Evolutionary conservation across 2,329 filamentous ascomycete genomes (phyloP).

Genomic region (Lasiodiplodia sp.): DNA sequence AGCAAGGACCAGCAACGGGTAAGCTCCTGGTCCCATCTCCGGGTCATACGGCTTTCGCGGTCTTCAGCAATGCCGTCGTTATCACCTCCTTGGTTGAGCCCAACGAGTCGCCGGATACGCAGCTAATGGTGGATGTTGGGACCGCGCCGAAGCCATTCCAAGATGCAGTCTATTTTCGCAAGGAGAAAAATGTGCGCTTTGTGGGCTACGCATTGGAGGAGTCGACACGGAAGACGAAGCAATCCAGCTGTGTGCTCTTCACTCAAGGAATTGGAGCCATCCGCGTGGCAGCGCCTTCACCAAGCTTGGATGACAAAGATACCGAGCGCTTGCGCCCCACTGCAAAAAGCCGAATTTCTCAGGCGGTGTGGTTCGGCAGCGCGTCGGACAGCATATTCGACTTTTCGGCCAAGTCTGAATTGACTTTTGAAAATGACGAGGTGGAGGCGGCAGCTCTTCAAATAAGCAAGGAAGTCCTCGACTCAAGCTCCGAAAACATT

Average conservation of each 20-base stretch:
- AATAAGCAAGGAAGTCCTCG: slow-evolving; percentile 82
- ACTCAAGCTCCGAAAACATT: slow-evolving; percentile 68
- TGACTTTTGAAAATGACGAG: slow-evolving; percentile 73
- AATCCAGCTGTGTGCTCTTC: slow-evolving; percentile 59
- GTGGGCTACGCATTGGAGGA: slow-evolving; percentile 59
- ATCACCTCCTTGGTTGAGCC: slow-evolving; percentile 74
- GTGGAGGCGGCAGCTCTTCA: slow-evolving; percentile 77
- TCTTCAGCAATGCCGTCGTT: slow-evolving; percentile 80
- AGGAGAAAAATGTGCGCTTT: slow-evolving; percentile 57
- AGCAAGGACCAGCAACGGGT: slow-evolving; percentile 41
- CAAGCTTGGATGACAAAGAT: slow-evolving; percentile 63
- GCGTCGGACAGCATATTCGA: slow-evolving; percentile 86
- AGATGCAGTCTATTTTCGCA: slow-evolving; percentile 81
- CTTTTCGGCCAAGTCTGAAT: slow-evolving; percentile 72
- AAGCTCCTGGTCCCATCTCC: slow-evolving; percentile 77
- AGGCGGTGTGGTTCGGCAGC: slow-evolving; percentile 91
- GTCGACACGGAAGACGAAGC: slow-evolving; percentile 45
- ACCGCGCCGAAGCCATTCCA: slow-evolving; percentile 69
- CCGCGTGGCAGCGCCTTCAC: slow-evolving; percentile 60
- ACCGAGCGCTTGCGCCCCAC: slow-evolving; percentile 64
- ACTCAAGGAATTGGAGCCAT: slow-evolving; percentile 65
- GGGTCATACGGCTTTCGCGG: slow-evolving; percentile 79
- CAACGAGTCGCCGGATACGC: slow-evolving; percentile 76
- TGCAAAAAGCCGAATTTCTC: slow-evolving; percentile 87
- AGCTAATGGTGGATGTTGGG: slow-evolving; percentile 64